A percentile compares a stretch with the other conserved stretches of the same genome.
phyloP scores from a whole-genome alignment of 257 asterid species.

The Ajuga chamaepitys region DNA sequence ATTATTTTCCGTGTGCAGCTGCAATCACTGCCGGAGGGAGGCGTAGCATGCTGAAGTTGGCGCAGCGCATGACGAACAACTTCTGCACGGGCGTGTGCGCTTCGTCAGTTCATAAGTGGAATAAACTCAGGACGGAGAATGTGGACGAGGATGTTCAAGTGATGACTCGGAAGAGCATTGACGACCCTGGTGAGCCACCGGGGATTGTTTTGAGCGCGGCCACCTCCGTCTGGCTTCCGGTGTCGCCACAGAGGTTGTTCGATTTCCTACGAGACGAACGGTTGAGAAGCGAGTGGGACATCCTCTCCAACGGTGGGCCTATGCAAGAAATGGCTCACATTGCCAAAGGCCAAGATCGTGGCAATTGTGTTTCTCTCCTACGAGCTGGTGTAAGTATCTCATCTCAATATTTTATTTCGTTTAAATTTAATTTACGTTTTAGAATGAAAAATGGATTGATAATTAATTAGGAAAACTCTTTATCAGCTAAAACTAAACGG shows the following conservation, averaged over 20 bases:
- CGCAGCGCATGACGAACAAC: constrained; percentile 91
- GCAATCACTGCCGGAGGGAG: constrained; percentile 75
- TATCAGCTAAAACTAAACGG: no score
- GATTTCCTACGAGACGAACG: constrained; percentile 82
- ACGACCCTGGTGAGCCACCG: constrained; percentile 91
- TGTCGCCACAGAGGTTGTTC: constrained; percentile 70
- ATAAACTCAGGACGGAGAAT: constrained; percentile 57
- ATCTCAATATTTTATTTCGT: background rate
- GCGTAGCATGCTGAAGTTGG: constrained; percentile 90
- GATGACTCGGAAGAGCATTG: constrained; percentile 84
- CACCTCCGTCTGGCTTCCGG: constrained; percentile 89
- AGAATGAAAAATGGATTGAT: no score
- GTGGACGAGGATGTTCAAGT: constrained; percentile 81
- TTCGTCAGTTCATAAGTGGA: constrained; percentile 85
- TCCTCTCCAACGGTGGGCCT: constrained; percentile 89
- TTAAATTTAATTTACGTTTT: background rate
- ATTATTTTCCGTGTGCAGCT: constrained; percentile 22
- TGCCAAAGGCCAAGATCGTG: constrained; percentile 84
- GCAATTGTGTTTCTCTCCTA: constrained; percentile 87
- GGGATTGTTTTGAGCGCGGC: constrained; percentile 91
- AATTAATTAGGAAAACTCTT: no score
- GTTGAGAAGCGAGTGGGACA: constrained; percentile 90
- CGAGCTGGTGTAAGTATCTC: constrained; percentile 57
- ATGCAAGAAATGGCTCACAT: constrained; percentile 96
- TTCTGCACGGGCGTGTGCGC: constrained; percentile 92